Base-by-base conservation (phyloP, 768 basidiomycete species). In the Tylopilus plumbeoviolaceoides region DNA sequence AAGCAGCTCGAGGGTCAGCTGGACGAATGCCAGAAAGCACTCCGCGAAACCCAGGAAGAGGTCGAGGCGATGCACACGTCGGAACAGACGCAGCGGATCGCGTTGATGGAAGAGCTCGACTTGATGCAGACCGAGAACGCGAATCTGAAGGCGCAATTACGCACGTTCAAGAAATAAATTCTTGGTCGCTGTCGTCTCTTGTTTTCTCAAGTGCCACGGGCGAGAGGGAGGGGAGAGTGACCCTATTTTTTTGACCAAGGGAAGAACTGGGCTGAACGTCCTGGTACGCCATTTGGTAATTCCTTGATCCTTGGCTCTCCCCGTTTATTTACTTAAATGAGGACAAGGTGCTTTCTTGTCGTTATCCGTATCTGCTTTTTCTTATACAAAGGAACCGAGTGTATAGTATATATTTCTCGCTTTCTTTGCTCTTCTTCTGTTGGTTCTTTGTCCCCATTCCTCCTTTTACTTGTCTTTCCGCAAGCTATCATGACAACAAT, bases 101-200 rank as follows among this genome's bases (percentile, higher is more conserved):
- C 87, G 30, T 65, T 99, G 50, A 75, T 99, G 40, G 93, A 97
- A 63, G 92, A 95, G 73, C 77, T 95, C 61, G 93, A 91, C 66
- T 75, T 79, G 47, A 78, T 87, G 71, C 89, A 92, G 72, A 85
- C 79, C 51, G 89, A 92, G 72, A 92, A 93, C 62, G 76, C 73
- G 38, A 81, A 68, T 36, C 64, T 93, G 54, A 78, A 87, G 41
- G 80, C 83, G 30, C 91, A 92, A 68, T 61, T 93, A 59, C 78
- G 89, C 47, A 77, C 77, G 21, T 67, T 75, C 56, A 85, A 81
- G 49, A 64, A 54, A 42, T 68, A 23, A 58, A 36, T 40, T 17
- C 12, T 33, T 23, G 21, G 2, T n/a, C 4, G 18, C 5, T 27
- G 6, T n/a, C 43, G 12, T 42, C 30, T 21, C 7, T 12, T 23